Evolutionary conservation across 352 stramenopile genomes (phyloP).

Genomic region (Peronospora tabacina): DNA sequence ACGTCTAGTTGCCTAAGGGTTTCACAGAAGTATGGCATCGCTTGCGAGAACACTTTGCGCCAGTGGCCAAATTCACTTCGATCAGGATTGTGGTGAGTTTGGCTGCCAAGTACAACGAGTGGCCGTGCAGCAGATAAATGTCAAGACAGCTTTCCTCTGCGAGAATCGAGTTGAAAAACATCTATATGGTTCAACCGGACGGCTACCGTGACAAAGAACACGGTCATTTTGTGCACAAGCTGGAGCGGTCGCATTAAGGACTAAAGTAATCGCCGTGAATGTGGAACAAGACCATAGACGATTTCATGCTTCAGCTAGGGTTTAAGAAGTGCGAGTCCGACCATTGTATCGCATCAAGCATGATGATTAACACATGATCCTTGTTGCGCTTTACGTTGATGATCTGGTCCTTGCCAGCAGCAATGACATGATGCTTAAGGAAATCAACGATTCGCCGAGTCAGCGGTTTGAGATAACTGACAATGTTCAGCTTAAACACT

Average conservation of each 20-base stretch:
- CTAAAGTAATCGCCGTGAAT: background rate
- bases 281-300: background rate
- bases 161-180: no score
- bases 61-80: no score
- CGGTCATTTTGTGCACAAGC: background rate
- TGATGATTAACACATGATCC: slow-evolving; percentile 8
- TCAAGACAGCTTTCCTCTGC: no score
- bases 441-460: background rate
- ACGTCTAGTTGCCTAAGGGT: no score
- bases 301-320: background rate
- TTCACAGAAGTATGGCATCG: no score
- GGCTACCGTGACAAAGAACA: no score
- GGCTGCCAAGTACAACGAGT: no score
- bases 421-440: slow-evolving; percentile 1
- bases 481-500: background rate
- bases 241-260: no score
- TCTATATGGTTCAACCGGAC: no score
- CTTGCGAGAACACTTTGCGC: no score
- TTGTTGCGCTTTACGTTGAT: slow-evolving; percentile 9
- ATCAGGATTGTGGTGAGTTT: no score
- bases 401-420: slow-evolving; percentile 9
- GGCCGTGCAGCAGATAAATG: no score
- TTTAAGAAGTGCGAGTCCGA: background rate
- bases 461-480: background rate
- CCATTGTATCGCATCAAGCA: slow-evolving; percentile 2